Conservation (phyloP, 257 asterid genomes). For the Leonotis leonurus region DNA sequence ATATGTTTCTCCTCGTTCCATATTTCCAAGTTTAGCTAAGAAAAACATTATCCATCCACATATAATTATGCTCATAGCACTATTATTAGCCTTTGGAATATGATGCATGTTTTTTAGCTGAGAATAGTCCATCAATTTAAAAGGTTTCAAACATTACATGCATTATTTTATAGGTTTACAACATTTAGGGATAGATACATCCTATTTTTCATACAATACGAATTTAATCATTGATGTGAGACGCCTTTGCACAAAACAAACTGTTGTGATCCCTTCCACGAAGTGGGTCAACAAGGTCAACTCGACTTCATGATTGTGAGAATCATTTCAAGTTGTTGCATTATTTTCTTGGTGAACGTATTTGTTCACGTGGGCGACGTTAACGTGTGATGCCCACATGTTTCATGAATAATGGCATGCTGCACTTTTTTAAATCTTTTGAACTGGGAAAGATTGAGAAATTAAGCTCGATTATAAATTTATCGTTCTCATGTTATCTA, state of each 20-base stretch:
- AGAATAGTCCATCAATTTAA: background rate
- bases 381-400: slow-evolving; percentile 37
- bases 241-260: slow-evolving; percentile 12
- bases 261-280: slow-evolving; percentile 31
- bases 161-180: background rate
- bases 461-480: background rate
- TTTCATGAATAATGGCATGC: slow-evolving; percentile 15
- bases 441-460: background rate
- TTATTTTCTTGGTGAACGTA: slow-evolving; percentile 26
- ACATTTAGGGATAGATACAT: slow-evolving; percentile 7
- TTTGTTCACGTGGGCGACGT: slow-evolving; percentile 49
- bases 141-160: background rate
- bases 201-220: background rate
- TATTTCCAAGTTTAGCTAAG: background rate
- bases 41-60: background rate
- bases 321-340: slow-evolving; percentile 26
- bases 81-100: slow-evolving; percentile 4
- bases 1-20: too few relatives aligned
- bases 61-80: background rate
- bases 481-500: background rate
- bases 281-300: slow-evolving; percentile 37
- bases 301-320: slow-evolving; percentile 29
- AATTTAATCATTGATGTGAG: slow-evolving; percentile 1
- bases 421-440: slow-evolving; percentile 6
- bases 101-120: slow-evolving; percentile 1